These are phyloP conservation scores for Neurospora sublineolata DNA, from an alignment of 495 filamentous ascomycete genomes.

Conservation along the genomic window DNA sequence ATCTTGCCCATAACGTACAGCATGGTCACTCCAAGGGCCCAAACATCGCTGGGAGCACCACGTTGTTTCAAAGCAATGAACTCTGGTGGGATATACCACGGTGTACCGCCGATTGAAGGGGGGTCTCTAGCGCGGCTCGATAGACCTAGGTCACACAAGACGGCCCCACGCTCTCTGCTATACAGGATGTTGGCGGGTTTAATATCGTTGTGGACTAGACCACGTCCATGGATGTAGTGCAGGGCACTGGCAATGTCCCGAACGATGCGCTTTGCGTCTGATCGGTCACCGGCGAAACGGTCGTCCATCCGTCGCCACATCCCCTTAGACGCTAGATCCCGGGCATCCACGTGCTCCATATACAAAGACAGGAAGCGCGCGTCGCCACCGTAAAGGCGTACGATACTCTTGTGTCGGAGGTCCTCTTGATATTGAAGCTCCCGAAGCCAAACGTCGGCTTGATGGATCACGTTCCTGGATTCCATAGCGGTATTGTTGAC, in stretches of 20 bases:
- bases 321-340: slow-evolving; percentile 28
- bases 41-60: slow-evolving; percentile 36
- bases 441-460: slow-evolving; percentile 39
- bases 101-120: slow-evolving; percentile 34
- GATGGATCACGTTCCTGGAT: slow-evolving; percentile 35
- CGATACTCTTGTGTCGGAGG: slow-evolving; percentile 36
- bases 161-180: slow-evolving; percentile 36
- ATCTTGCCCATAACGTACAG: slow-evolving; percentile 37
- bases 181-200: slow-evolving; percentile 43
- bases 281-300: slow-evolving; percentile 27
- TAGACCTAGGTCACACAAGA: slow-evolving; percentile 39
- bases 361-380: slow-evolving; percentile 39
- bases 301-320: slow-evolving; percentile 31
- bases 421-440: slow-evolving; percentile 37
- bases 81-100: slow-evolving; percentile 40
- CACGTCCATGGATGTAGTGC: slow-evolving; percentile 34
- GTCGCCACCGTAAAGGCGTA: slow-evolving; percentile 36
- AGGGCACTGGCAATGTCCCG: slow-evolving; percentile 34
- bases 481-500: slow-evolving; percentile 24
- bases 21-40: slow-evolving; percentile 40
- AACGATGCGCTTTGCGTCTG: slow-evolving; percentile 33
- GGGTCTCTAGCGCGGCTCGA: slow-evolving; percentile 28
- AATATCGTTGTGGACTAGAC: slow-evolving; percentile 40
- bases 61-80: slow-evolving; percentile 36
- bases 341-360: slow-evolving; percentile 40